Evolutionary conservation across 106 monocot genomes (phyloP).

Genomic region (Dendrobium huoshanense): DNA sequence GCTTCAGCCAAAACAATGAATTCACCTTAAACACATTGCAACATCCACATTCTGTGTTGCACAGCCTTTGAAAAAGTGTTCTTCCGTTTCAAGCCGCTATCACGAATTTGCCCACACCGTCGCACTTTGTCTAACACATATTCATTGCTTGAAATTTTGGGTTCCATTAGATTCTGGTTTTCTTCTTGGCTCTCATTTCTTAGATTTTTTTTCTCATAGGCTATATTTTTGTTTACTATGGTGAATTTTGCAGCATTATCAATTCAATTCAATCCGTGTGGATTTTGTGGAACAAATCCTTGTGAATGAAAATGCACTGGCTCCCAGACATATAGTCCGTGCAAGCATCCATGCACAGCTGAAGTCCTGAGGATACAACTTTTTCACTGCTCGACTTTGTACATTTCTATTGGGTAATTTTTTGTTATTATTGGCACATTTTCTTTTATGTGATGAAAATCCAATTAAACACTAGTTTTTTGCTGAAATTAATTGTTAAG

Average conservation of each 20-base stretch:
- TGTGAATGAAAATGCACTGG: constrained; percentile 69
- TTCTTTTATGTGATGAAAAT: no score
- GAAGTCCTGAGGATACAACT: constrained; percentile 40
- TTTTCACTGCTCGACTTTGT: neutral
- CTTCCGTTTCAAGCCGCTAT: no score
- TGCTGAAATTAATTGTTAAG: neutral
- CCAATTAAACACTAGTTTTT: no score
- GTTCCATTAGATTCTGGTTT: no score
- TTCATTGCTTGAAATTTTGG: no score
- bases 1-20: no score
- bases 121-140: no score
- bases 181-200: no score
- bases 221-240: neutral
- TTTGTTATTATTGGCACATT: neutral
- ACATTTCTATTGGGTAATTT: neutral
- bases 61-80: neutral
- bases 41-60: neutral
- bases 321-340: constrained; percentile 37
- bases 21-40: no score
- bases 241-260: constrained; percentile 50
- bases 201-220: neutral
- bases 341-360: constrained; percentile 66
- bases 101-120: no score
- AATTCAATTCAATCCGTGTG: constrained; percentile 79
- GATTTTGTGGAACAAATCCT: constrained; percentile 89